A percentile compares a stretch with the other conserved stretches of the same genome.
These are phyloP conservation scores for Microascus cirrosus DNA, from an alignment of 2,329 filamentous ascomycete genomes.

Conservation along the genomic window DNA sequence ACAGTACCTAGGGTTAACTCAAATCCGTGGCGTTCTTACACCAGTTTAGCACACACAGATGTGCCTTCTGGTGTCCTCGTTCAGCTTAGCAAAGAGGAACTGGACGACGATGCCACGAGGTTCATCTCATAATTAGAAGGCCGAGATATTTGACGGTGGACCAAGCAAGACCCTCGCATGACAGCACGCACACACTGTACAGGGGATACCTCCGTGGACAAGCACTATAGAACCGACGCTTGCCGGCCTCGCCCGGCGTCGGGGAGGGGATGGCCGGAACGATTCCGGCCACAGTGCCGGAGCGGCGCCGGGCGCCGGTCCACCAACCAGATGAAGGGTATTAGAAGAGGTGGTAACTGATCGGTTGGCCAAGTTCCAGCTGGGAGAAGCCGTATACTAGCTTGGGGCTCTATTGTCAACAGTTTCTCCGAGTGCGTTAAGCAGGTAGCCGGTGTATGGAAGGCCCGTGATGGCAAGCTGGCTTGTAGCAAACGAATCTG, in stretches of 20 bases:
- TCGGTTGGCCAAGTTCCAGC: not conserved
- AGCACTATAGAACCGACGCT: constrained; percentile 5
- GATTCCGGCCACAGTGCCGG: constrained; percentile 17
- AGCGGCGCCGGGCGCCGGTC: not conserved
- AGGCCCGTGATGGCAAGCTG: too few relatives aligned
- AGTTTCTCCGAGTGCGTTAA: too few relatives aligned
- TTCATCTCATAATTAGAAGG: not conserved
- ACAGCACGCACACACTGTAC: not conserved
- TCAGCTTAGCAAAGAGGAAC: not conserved
- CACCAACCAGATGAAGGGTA: not conserved
- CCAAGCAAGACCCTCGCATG: not conserved
- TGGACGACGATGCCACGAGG: not conserved
- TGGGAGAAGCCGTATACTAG: too few relatives aligned
- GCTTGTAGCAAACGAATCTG: too few relatives aligned
- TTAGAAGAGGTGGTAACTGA: not conserved
- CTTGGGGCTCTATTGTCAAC: too few relatives aligned
- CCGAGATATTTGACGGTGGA: not conserved
- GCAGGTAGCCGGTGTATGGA: too few relatives aligned
- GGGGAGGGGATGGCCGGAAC: constrained; percentile 18
- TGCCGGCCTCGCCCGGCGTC: constrained; percentile 6
- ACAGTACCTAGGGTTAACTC: not conserved
- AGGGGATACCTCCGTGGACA: not conserved
- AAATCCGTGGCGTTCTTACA: too few relatives aligned
- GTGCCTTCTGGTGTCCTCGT: too few relatives aligned
- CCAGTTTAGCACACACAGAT: too few relatives aligned